phyloP scores from a whole-genome alignment of 2,329 filamentous ascomycete species.

The Geosmithia flava region DNA sequence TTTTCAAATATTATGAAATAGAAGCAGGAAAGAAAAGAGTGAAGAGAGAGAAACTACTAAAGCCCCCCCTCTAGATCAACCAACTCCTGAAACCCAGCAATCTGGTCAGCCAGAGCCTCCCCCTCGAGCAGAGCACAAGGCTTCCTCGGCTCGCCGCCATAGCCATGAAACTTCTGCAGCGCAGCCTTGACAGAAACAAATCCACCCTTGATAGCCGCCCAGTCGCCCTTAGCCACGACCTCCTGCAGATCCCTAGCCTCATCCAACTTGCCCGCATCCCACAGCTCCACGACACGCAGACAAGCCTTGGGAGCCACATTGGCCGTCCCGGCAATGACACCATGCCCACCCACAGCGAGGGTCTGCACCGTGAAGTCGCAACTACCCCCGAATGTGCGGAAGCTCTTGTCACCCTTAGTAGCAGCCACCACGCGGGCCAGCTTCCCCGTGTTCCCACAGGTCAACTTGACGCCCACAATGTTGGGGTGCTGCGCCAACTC shows the following conservation, averaged over 20 bases:
- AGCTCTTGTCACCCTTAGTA: constrained; percentile 21
- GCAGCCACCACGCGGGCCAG: constrained; percentile 35
- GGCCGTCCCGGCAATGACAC: constrained; percentile 58
- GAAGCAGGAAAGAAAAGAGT: background rate
- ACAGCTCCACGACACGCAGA: constrained; percentile 47
- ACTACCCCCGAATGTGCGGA: constrained; percentile 60
- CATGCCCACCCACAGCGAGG: constrained; percentile 55
- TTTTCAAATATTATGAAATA: too few species aligned
- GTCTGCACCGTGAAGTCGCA: constrained; percentile 65
- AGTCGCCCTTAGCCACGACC: constrained; percentile 54
- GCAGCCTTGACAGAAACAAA: constrained; percentile 58
- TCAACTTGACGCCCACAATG: constrained; percentile 51
- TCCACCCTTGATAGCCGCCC: constrained; percentile 56
- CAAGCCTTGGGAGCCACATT: constrained; percentile 59
- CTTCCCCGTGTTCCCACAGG: constrained; percentile 53
- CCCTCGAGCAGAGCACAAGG: constrained; percentile 24
- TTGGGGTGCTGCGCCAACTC: constrained; percentile 39
- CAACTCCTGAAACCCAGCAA: constrained; percentile 15
- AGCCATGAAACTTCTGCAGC: constrained; percentile 48
- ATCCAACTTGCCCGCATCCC: constrained; percentile 39
- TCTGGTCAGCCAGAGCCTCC: constrained; percentile 10
- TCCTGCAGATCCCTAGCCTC: constrained; percentile 53
- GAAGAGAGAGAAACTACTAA: background rate
- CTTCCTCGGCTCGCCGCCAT: constrained; percentile 47
- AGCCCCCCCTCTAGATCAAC: constrained; percentile 11